Evolutionary conservation across 2,329 filamentous ascomycete genomes (phyloP), one percentile per base, ranked within the genome.

Genomic region (Dothideomycetes sp.): DNA sequence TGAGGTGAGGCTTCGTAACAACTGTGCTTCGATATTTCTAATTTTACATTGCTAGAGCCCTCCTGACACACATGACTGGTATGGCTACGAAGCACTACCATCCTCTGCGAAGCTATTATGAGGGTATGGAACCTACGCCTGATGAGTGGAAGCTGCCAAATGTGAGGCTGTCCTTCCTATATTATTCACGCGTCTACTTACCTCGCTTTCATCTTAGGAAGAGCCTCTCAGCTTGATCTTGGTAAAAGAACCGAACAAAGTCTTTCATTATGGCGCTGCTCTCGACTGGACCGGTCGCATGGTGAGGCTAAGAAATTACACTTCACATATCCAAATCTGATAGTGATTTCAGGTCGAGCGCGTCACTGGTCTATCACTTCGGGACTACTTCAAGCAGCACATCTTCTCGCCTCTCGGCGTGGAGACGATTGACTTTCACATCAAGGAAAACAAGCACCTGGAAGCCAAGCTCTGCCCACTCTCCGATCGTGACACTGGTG

Each of bases 231-330:
- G 45, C 10, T 60, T 65, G 8, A 69, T 71, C 0, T 61, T 76
- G 3, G 36, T 52, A 7, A 72, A 64, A 44, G 66, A 77, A 40
- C 73, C 73, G 1, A 72, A 72, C 0, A 52, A 56, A 0, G 52
- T 58, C 3, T 77, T 70, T 70, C 57, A 60, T 45, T 76, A 76
- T 44, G 64, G 69, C 0, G 46, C 61, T 1, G 60, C 64, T 1
- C 49, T 69, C 1, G 73, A 77, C 54, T 76, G 70, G 71, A 67
- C 64, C 0, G 72, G 73, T 3, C 58, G 62, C 1, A 54, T 75
- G 1, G 58, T 76, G 12, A 7, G 22, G 7, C 12, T 12, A 27
- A 7, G 22, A n/a, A n/a, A n/a, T n/a, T n/a, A n/a, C n/a, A n/a
- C n/a, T n/a, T n/a, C n/a, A n/a, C n/a, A n/a, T n/a, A n/a, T n/a